phyloP scores from a whole-genome alignment of 1,139 yeast species.

The Barnettozyma hawaiiensis region DNA sequence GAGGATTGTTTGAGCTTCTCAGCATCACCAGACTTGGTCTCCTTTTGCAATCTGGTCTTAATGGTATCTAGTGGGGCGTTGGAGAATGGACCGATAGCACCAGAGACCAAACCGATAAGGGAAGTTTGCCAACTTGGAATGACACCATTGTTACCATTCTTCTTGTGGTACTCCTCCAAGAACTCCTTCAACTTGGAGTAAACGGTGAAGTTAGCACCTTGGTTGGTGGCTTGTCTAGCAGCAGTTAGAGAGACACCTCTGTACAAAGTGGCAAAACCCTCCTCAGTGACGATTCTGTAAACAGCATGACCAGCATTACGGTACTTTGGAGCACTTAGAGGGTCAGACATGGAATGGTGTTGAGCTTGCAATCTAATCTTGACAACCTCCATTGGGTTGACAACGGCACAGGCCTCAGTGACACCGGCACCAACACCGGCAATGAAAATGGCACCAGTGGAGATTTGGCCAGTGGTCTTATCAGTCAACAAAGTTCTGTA shows the following conservation, averaged over 20 bases:
- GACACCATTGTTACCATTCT: constrained; percentile 32
- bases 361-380: constrained; percentile 96
- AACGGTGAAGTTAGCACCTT: constrained; percentile 96
- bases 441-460: constrained; percentile 67
- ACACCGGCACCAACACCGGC: constrained; percentile 98
- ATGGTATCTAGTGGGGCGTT: constrained; percentile 97
- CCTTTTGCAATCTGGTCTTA: constrained; percentile 94
- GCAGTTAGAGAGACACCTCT: constrained; percentile 95
- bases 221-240: constrained; percentile 96
- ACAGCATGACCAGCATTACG: constrained; percentile 92
- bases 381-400: constrained; percentile 95
- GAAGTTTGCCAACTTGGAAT: constrained; percentile 96
- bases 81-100: constrained; percentile 96
- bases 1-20: constrained; percentile 25
- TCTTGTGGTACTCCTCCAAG: constrained; percentile 60
- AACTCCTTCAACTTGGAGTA: constrained; percentile 78
- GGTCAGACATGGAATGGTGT: constrained; percentile 83
- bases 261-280: constrained; percentile 83
- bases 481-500: constrained; percentile 67
- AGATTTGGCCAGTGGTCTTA: constrained; percentile 52
- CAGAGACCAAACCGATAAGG: constrained; percentile 81
- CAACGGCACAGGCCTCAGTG: constrained; percentile 92
- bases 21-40: constrained; percentile 70
- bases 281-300: constrained; percentile 78
- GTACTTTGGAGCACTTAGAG: constrained; percentile 63